Base-by-base conservation (phyloP, 1,284 basidiomycete species). In the Sanghuangporus sanghuang region DNA sequence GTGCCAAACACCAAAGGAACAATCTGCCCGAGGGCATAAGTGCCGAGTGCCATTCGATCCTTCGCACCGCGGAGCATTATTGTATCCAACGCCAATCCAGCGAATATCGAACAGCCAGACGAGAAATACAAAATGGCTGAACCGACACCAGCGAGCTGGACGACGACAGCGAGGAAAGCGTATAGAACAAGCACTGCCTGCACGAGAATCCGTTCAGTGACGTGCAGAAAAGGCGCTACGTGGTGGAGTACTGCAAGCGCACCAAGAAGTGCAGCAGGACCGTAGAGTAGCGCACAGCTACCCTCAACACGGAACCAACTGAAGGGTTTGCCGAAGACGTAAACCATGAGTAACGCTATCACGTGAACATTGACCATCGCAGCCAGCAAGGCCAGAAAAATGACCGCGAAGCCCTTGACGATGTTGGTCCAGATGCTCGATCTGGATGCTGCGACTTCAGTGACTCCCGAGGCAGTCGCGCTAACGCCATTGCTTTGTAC, bases 291-390 rank as follows among this genome's bases (percentile, higher is more conserved):
- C 4, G 96, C 69, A 8, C 87, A 85, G 3, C 87, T 83, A 67
- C 85, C 82, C 68, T 95, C 93, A 64, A 83, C 83, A 11, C 83
- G 79, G 76, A 92, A 96, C 94, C 93, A 94, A 73, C 83, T 85
- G 79, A 90, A 81, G 0, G 81, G 81, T 72, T 85, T 89, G 9
- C 83, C 81, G n/a, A 94, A 73, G 0, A 85, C 80, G 16, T 74
- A 72, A 14, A 78, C 74, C 86, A 98, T 91, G 21, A 92, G 66
- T 1, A 86, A 72, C 0, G 96, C 97, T 0, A 92, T 81, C 0
- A 82, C 64, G 69, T 96, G 96, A 1, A 90, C 86, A 0, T 79
- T 76, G 1, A 91, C 54, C 1, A 95, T 50, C 18, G 86, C 78
- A 1, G 89, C 87, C 0, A 84, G 56, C 5, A 87, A 69, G 0